Conservation (phyloP, 2,329 filamentous ascomycete genomes). For the Chalara sp. region DNA sequence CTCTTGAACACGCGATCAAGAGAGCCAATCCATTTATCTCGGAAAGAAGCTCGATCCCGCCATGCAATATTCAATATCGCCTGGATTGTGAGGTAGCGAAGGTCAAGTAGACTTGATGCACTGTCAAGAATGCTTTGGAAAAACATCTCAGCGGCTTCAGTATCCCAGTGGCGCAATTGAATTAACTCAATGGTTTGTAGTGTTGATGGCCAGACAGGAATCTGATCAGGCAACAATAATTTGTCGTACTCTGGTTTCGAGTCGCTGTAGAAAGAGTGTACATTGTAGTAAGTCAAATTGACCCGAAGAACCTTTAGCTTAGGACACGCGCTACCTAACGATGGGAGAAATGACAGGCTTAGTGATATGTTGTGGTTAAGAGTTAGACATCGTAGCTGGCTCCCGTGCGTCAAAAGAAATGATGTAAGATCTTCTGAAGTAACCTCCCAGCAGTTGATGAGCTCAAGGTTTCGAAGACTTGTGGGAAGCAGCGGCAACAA, state of each 20-base stretch:
- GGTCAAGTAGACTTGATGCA: slow-evolving; percentile 55
- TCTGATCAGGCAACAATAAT: slow-evolving; percentile 55
- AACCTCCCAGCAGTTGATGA: slow-evolving; percentile 75
- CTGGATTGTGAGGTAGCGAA: slow-evolving; percentile 64
- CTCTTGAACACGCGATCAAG: slow-evolving; percentile 62
- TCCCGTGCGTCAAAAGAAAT: slow-evolving; percentile 63
- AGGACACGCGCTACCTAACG: slow-evolving; percentile 62
- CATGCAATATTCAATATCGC: slow-evolving; percentile 75
- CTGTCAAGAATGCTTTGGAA: slow-evolving; percentile 72
- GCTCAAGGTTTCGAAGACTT: slow-evolving; percentile 58
- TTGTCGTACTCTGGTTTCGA: slow-evolving; percentile 68
- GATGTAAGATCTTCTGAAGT: slow-evolving; percentile 56
- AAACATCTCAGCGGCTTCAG: slow-evolving; percentile 65
- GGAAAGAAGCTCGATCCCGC: slow-evolving; percentile 74
- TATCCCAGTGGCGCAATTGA: slow-evolving; percentile 69
- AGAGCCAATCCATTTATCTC: slow-evolving; percentile 68
- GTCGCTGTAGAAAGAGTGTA: slow-evolving; percentile 60
- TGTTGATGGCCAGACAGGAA: slow-evolving; percentile 71
- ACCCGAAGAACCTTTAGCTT: slow-evolving; percentile 64
- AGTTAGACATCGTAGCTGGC: slow-evolving; percentile 57
- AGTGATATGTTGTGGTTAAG: slow-evolving; percentile 76
- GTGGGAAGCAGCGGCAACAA: slow-evolving; percentile 64
- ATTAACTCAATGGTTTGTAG: slow-evolving; percentile 68
- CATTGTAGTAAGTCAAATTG: slow-evolving; percentile 73
- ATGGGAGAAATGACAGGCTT: slow-evolving; percentile 65